A percentile compares a stretch with the other conserved stretches of the same genome.
These are phyloP conservation scores for Penicillium lagena DNA, from an alignment of 495 filamentous ascomycete species.

Conservation along the genomic window DNA sequence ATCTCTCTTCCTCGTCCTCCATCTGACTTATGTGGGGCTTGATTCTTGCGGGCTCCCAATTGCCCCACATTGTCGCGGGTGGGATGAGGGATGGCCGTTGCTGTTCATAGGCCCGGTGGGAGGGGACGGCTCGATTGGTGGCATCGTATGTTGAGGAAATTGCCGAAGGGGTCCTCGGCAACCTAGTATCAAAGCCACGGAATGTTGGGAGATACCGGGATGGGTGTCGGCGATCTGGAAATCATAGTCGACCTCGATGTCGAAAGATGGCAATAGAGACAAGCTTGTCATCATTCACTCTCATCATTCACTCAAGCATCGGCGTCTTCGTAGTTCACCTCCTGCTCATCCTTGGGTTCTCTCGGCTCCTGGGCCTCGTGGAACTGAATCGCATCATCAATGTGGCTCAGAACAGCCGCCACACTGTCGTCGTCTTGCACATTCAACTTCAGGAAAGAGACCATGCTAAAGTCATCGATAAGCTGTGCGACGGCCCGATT, in stretches of 20 bases:
- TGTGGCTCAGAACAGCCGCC: slow-evolving; percentile 83
- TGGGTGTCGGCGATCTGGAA: background rate
- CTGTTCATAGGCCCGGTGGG: too few relatives aligned
- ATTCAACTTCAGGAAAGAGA: slow-evolving; percentile 85
- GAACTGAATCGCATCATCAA: slow-evolving; percentile 93
- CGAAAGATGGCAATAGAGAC: background rate
- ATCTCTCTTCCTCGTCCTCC: too few relatives aligned
- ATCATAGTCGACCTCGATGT: background rate
- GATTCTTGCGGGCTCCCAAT: too few relatives aligned
- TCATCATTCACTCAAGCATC: slow-evolving; percentile 15
- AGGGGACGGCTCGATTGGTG: too few relatives aligned
- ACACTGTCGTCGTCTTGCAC: slow-evolving; percentile 93
- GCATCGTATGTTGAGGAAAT: too few relatives aligned
- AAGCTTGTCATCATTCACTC: background rate
- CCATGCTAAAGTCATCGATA: slow-evolving; percentile 97
- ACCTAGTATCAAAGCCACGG: too few relatives aligned
- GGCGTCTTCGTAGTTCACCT: slow-evolving; percentile 57
- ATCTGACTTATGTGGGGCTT: too few relatives aligned
- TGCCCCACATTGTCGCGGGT: too few relatives aligned
- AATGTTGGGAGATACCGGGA: too few relatives aligned
- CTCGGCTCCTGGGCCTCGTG: slow-evolving; percentile 93
- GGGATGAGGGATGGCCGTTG: too few relatives aligned
- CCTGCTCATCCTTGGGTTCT: slow-evolving; percentile 74
- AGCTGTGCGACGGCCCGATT: slow-evolving; percentile 82
- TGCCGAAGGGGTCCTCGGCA: too few relatives aligned